These are phyloP conservation scores for Fusarium pilosicola DNA, from an alignment of 2,329 filamentous ascomycete genomes.

Conservation along the genomic window DNA sequence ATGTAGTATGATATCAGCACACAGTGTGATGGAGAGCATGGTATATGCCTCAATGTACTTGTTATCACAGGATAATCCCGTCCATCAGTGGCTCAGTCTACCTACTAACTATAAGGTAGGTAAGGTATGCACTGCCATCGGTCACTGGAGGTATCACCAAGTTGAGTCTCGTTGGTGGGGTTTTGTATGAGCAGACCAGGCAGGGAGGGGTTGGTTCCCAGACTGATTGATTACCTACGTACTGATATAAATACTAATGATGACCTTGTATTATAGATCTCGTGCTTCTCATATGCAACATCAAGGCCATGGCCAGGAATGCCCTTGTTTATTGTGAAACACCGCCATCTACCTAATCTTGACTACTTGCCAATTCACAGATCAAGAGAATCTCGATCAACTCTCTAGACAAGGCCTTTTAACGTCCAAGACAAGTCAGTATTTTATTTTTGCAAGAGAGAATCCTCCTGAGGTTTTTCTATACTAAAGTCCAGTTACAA, in stretches of 20 bases:
- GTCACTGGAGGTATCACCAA: neutral
- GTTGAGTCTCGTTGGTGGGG: constrained; percentile 1
- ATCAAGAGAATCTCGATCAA: neutral
- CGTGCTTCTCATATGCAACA: neutral
- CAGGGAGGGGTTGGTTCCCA: constrained; percentile 3
- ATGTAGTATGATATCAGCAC: constrained; percentile 23
- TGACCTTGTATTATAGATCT: neutral
- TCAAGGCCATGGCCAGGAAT: neutral
- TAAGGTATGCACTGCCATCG: neutral
- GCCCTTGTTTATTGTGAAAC: neutral
- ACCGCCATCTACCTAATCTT: neutral
- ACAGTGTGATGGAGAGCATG: constrained; percentile 5
- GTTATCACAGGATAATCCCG: neutral
- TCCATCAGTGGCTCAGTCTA: neutral
- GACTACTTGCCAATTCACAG: neutral
- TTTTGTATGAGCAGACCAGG: neutral
- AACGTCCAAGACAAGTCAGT: neutral
- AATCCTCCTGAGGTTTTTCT: no score
- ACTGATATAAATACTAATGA: neutral
- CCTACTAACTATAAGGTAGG: no score
- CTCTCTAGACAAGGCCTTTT: no score
- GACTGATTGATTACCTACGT: neutral
- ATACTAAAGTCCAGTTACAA: neutral
- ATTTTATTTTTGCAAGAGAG: neutral
- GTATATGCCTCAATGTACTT: neutral